Evolutionary conservation across 768 basidiomycete genomes (phyloP), one percentile per base, ranked within the genome.

Genomic region (Rhizopogon rudus): DNA sequence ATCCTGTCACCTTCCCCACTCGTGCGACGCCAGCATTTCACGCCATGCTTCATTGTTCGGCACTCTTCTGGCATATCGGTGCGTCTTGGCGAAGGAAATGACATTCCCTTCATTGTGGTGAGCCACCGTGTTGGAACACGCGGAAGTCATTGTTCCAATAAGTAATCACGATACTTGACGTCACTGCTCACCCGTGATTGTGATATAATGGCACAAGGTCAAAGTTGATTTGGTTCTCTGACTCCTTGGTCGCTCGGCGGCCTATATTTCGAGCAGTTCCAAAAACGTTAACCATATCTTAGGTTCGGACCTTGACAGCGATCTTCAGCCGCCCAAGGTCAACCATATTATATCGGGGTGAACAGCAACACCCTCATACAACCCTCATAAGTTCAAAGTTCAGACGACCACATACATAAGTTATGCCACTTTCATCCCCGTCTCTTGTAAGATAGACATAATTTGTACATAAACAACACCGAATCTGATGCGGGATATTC

Each of bases 391-490:
- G 46, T 35, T 48, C 31, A 48, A 48, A 48, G 46, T 48, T 33
- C 46, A 46, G 31, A 29, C 28, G 5, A 45, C 28, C 44, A 37
- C 35, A 37, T 37, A 37, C 35, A 37, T 37, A n/a, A 35, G 13
- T 14, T 20, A 8, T 13, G 46, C 33, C 46, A 35, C 13, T 17
- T 54, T 53, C 58, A 57, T 57, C 39, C 52, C 60, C 57, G 60
- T 41, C 20, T 13, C 48, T 57, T 55, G 14, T 43, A 53, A 44
- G 44, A 53, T 40, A 40, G 12, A n/a, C 54, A 51, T 57, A 12
- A 46, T 54, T 58, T 50, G 58, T 66, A 68, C 64, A 66, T 53
- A 66, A 67, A 49, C 66, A 58, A 67, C 68, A 58, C 64, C 56
- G 64, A 57, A 55, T 51, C 12, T 37, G 13, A 37, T 64, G 66